Conservation (phyloP, 257 asterid species). For the Solanum pennellii region DNA sequence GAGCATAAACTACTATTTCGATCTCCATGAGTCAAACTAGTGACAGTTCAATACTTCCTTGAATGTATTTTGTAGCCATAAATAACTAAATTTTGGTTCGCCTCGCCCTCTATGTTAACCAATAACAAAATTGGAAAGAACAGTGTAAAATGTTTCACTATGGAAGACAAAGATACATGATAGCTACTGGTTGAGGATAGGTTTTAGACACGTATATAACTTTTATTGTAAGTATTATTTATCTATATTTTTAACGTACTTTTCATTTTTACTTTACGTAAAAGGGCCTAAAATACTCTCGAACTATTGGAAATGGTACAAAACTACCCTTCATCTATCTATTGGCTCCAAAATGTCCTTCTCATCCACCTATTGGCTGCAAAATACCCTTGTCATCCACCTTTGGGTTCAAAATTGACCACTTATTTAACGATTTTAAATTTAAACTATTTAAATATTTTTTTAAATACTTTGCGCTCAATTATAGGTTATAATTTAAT, state of each 20-base stretch:
- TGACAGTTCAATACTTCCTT: background rate
- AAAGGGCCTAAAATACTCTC: too few species aligned
- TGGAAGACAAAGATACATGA: background rate
- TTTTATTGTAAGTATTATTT: background rate
- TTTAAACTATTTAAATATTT: too few species aligned
- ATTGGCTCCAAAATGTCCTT: too few species aligned
- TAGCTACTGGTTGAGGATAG: background rate
- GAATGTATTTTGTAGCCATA: background rate
- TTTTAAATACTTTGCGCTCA: too few species aligned
- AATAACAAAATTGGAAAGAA: background rate
- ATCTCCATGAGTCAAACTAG: background rate
- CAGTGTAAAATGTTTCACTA: background rate
- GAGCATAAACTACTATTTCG: constrained; percentile 6
- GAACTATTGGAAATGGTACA: too few species aligned
- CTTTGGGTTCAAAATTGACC: too few species aligned
- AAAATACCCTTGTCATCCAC: too few species aligned
- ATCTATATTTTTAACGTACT: background rate
- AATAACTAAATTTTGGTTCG: background rate
- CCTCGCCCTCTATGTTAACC: background rate
- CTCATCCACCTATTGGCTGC: too few species aligned
- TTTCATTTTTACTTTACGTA: background rate
- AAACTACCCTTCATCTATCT: too few species aligned
- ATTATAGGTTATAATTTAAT: too few species aligned
- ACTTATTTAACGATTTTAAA: too few species aligned
- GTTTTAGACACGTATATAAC: background rate